Base-by-base conservation (phyloP, 805 yeast species). In the Barnettozyma californica region DNA sequence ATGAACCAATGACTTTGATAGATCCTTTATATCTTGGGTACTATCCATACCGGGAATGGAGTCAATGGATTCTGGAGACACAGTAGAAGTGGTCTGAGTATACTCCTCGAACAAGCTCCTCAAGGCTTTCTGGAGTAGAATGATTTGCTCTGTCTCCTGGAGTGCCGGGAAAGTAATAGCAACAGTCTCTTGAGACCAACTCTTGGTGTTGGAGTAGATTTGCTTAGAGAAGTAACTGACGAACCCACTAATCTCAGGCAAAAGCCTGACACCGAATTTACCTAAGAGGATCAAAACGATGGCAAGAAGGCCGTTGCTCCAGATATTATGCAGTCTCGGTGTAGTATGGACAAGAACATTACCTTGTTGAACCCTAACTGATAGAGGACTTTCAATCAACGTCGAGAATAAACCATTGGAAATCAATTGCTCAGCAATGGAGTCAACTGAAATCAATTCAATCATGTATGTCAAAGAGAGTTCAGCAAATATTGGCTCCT, bases 231-330 rank as follows among this genome's bases (percentile, higher is more conserved):
- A 91, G 29, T 78, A 74, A 19, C 76, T 70, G 3, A 83, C 70
- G 52, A 88, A 85, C 41, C 79, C 68, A 50, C 84, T 76, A 8
- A 81, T 67, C 49, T 88, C 94, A 2, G 88, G 81, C 1, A 84
- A 55, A 2, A 84, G 70, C 39, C 78, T 72, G 1, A 75, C 74
- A 1, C 92, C 92, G 50, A 89, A 78, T 43, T 74, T 76, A 25
- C 81, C 73, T 36, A 88, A 60, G 14, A 87, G 65, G 1, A 78
- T 69, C 44, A 87, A 67, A 19, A 85, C 68, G 5, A 87, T 77
- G 0, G 94, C 82, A 27, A 91, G 69, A 16, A 91, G 66, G 1
- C 96, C 96, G 58, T 83, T 81, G n/a, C 81, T 76, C 97, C 97
- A 91, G n/a, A 87, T 69, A 45, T 77, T 74, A 62, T 90, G 92